These are phyloP conservation scores for Tricholomella constricta DNA, from an alignment of 768 basidiomycete species.

Conservation along the genomic window DNA sequence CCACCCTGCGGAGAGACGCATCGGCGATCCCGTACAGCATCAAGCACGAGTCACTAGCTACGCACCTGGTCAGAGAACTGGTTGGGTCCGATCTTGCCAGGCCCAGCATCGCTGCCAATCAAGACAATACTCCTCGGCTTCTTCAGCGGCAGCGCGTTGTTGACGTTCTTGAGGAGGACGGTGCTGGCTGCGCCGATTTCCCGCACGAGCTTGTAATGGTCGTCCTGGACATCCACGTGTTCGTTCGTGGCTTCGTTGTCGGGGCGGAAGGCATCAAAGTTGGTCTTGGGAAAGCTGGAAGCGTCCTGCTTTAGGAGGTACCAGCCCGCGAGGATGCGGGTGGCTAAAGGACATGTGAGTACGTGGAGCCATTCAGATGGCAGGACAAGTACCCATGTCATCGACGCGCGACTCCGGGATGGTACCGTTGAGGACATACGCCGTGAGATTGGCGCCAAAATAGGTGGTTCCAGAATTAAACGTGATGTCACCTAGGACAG, in stretches of 20 bases:
- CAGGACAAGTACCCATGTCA: conserved; percentile 64
- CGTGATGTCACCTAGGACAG: conserved; percentile 38
- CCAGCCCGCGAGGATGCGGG: conserved; percentile 73
- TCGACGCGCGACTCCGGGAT: conserved; percentile 66
- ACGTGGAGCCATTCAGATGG: conserved; percentile 18
- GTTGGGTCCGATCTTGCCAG: conserved; percentile 69
- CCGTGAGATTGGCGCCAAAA: conserved; percentile 69
- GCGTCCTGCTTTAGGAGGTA: conserved; percentile 69
- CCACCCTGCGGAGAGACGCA: conserved; percentile 40
- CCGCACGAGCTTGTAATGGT: conserved; percentile 68
- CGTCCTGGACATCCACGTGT: conserved; percentile 67
- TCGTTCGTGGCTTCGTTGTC: conserved; percentile 55
- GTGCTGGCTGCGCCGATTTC: conserved; percentile 74
- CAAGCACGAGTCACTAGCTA: background rate
- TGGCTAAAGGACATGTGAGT: conserved; percentile 42
- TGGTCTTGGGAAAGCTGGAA: conserved; percentile 59
- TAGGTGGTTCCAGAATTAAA: conserved; percentile 54
- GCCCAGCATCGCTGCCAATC: conserved; percentile 67
- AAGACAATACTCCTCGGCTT: conserved; percentile 61
- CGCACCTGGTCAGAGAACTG: conserved; percentile 57
- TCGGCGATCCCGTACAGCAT: background rate
- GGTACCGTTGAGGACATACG: conserved; percentile 69
- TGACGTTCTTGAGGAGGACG: conserved; percentile 74
- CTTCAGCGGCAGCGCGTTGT: conserved; percentile 56
- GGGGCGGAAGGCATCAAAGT: conserved; percentile 68